Conservation (phyloP, 768 basidiomycete genomes). For the Lactifluus hygrophoroides region DNA sequence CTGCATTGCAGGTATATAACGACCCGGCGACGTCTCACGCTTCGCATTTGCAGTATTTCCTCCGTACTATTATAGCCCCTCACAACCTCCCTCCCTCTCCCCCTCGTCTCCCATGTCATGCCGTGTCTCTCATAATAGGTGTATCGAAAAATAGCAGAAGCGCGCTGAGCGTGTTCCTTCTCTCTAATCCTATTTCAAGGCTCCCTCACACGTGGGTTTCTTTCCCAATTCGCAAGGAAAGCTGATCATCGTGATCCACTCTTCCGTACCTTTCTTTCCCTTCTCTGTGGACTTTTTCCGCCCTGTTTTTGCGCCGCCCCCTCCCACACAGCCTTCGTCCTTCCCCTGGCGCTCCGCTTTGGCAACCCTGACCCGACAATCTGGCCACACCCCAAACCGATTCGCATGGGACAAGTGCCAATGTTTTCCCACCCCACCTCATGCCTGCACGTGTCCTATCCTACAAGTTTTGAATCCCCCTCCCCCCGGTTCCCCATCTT, state of each 20-base stretch:
- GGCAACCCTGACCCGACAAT: not conserved
- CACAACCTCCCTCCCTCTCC: not conserved
- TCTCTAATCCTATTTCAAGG: not conserved
- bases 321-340: no score
- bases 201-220: not conserved
- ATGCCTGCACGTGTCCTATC: not conserved
- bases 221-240: not conserved
- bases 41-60: slow-evolving; percentile 9
- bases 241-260: not conserved
- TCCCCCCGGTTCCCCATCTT: not conserved
- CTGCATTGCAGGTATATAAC: slow-evolving; percentile 19
- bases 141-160: slow-evolving; percentile 10
- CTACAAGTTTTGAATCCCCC: not conserved
- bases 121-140: not conserved
- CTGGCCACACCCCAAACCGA: not conserved
- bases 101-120: not conserved
- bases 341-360: slow-evolving; percentile 2
- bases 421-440: slow-evolving; percentile 4
- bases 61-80: not conserved
- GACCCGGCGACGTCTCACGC: slow-evolving; percentile 8
- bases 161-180: slow-evolving; percentile 2
- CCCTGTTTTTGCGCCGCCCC: not conserved
- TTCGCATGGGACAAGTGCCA: not conserved
- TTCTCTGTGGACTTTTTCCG: not conserved
- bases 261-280: not conserved